Evolutionary conservation across 495 filamentous ascomycete species (phyloP), one percentile per base, ranked within the genome.

Genomic region (Penicillium paradoxum): DNA sequence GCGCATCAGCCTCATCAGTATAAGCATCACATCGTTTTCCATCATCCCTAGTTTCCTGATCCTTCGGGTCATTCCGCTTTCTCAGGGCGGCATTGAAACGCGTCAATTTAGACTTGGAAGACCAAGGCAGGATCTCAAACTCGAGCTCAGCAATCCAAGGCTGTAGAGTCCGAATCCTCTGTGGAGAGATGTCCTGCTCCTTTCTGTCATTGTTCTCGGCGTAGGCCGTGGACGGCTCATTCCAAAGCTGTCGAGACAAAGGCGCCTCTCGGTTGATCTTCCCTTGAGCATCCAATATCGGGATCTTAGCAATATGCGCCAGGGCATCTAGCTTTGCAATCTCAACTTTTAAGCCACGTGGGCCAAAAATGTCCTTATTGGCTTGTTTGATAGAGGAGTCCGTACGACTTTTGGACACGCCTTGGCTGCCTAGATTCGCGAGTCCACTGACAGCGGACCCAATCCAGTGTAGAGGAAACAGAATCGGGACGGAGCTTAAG

Each of bases 61-160:
- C 13, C 11, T 11, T 30, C 18, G 49, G 30, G 15, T 48, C 24
- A 45, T 62, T 59, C 19, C 49, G 49, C 39, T 66, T 67, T 48
- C 62, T 67, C 32, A 67, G 46, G 8, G 58, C 53, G n/a, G 56
- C 53, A 41, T 67, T 67, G 19, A 67, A 67, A 1, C 60, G 48
- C 1, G 58, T 59, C 47, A 67, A 54, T 25, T 43, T 58, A 0
- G 62, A 64, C 45, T 67, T 59, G 0, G 56, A 55, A 27, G 52
- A 64, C 66, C 56, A 58, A 3, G 64, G 64, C 38, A 61, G 34
- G 32, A 63, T 36, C 34, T 66, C 55, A 22, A 69, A 17, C 17
- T 63, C 57, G 6, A 69, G 46, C 32, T 62, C 60, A 5, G 62
- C 62, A 53, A 64, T 64, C 60, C 66, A 71, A 7, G 61, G 63